phyloP scores from a whole-genome alignment of 2,329 filamentous ascomycete species.

The Lasiodiplodia sp. region DNA sequence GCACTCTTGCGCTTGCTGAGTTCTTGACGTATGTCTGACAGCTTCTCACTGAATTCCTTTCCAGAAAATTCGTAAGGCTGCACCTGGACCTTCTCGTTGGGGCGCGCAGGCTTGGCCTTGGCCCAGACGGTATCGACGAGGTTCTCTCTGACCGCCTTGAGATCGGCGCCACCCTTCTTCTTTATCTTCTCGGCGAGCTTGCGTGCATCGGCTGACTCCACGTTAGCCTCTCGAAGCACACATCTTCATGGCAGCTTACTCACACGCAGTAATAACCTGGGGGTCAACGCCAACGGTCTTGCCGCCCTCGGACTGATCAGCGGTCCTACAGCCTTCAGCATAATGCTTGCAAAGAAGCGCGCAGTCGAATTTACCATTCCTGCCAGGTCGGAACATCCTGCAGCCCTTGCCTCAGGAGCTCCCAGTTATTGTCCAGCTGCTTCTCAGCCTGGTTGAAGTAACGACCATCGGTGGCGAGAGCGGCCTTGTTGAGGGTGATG shows the following conservation, averaged over 20 bases:
- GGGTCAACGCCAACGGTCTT: conserved; percentile 93
- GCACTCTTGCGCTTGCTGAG: conserved; percentile 87
- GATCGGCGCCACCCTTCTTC: conserved; percentile 79
- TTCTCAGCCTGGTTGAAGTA: conserved; percentile 97
- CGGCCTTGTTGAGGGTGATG: conserved; percentile 83
- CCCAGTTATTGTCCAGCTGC: conserved; percentile 92
- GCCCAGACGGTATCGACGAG: conserved; percentile 93
- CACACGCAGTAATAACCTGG: conserved; percentile 77
- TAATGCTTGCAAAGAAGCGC: neutral
- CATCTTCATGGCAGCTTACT: conserved; percentile 35
- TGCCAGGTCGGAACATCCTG: conserved; percentile 97
- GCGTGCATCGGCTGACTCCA: conserved; percentile 63
- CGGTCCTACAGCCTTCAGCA: conserved; percentile 56
- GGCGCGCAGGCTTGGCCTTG: conserved; percentile 72
- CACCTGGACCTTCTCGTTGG: conserved; percentile 77
- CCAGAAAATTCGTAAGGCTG: conserved; percentile 78
- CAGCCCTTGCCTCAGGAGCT: conserved; percentile 87
- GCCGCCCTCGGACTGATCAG: conserved; percentile 83
- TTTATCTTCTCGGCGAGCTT: conserved; percentile 87
- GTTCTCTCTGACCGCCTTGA: conserved; percentile 80
- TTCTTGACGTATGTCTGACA: conserved; percentile 87
- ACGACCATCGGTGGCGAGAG: conserved; percentile 90
- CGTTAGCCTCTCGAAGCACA: neutral
- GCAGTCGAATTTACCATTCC: conserved; percentile 72
- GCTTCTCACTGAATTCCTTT: conserved; percentile 81